A percentile compares a stretch with the other conserved stretches of the same genome.
phyloP scores from a whole-genome alignment of 139 green algal species.

The Tetraselmis striata region DNA sequence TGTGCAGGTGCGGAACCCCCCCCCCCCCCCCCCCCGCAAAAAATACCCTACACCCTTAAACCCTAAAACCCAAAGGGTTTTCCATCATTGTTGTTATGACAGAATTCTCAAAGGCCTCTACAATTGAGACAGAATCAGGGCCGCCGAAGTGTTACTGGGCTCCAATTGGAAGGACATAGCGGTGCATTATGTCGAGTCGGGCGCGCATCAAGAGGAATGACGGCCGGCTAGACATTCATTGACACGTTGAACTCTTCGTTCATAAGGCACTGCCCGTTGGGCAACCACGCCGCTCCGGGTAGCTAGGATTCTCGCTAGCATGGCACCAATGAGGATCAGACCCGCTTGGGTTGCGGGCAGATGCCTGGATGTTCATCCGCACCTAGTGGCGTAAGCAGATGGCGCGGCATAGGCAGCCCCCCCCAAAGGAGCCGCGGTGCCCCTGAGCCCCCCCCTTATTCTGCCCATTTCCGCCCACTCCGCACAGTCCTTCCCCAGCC shows the following conservation, averaged over 20 bases:
- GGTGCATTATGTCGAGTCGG: not conserved
- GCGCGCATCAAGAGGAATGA: too few relatives aligned
- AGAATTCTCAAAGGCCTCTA: too few relatives aligned
- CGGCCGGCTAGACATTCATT: too few relatives aligned
- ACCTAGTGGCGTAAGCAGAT: not conserved
- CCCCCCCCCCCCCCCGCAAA: not conserved
- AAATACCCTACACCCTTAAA: not conserved
- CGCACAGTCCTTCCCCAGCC: slow-evolving; percentile 54
- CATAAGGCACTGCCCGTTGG: too few relatives aligned
- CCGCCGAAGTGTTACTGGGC: too few relatives aligned
- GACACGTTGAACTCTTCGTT: too few relatives aligned
- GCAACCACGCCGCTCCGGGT: too few relatives aligned
- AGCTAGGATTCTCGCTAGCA: too few relatives aligned
- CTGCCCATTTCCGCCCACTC: not conserved
- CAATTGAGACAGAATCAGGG: too few relatives aligned
- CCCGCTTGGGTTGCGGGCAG: not conserved
- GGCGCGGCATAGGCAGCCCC: not conserved
- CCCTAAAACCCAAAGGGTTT: not conserved
- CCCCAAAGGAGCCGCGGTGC: not conserved
- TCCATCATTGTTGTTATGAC: too few relatives aligned
- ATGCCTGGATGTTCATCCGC: not conserved
- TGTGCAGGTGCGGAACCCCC: slow-evolving; percentile 21
- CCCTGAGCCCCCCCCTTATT: not conserved
- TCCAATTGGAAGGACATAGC: too few relatives aligned
- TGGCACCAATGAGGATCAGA: too few relatives aligned